Evolutionary conservation across 768 basidiomycete species (phyloP).

Genomic region (Daedalea quercina): DNA sequence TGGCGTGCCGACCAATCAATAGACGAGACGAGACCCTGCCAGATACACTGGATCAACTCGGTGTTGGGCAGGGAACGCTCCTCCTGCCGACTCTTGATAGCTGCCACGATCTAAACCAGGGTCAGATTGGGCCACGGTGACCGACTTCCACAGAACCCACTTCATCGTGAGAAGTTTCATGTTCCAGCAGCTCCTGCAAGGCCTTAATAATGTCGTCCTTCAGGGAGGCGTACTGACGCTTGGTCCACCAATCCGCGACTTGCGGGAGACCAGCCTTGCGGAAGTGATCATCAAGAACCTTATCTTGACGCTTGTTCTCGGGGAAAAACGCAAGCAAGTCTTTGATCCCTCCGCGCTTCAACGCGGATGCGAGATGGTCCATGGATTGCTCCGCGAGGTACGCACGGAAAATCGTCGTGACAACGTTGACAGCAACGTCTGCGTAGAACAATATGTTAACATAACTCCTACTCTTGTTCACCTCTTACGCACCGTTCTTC

Average conservation of each 20-base stretch:
- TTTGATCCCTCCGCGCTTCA: conserved; percentile 81
- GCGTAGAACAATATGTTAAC: not conserved
- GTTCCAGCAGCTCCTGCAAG: conserved; percentile 63
- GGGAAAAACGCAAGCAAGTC: conserved; percentile 89
- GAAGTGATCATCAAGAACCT: conserved; percentile 81
- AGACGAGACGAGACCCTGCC: conserved; percentile 84
- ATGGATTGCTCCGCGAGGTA: conserved; percentile 80
- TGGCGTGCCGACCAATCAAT: conserved; percentile 87
- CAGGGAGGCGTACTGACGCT: conserved; percentile 78
- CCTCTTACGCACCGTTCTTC: conserved; percentile 75
- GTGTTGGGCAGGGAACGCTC: conserved; percentile 79
- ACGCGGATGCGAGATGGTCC: conserved; percentile 78
- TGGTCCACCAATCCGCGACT: conserved; percentile 92
- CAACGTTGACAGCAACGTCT: conserved; percentile 74
- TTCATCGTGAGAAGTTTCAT: conserved; percentile 60
- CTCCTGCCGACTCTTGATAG: conserved; percentile 66
- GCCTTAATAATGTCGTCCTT: conserved; percentile 71
- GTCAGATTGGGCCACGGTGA: not conserved
- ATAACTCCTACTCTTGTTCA: not conserved
- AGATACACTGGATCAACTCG: conserved; percentile 84
- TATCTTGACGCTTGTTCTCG: conserved; percentile 66
- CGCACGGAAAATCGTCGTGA: conserved; percentile 75
- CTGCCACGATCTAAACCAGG: conserved; percentile 56
- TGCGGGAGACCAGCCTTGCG: conserved; percentile 68
- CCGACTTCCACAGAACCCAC: conserved; percentile 33